Evolutionary conservation across 805 yeast genomes (phyloP), one percentile per base, ranked within the genome.

Genomic region (Scheffersomyces ergatensis): DNA sequence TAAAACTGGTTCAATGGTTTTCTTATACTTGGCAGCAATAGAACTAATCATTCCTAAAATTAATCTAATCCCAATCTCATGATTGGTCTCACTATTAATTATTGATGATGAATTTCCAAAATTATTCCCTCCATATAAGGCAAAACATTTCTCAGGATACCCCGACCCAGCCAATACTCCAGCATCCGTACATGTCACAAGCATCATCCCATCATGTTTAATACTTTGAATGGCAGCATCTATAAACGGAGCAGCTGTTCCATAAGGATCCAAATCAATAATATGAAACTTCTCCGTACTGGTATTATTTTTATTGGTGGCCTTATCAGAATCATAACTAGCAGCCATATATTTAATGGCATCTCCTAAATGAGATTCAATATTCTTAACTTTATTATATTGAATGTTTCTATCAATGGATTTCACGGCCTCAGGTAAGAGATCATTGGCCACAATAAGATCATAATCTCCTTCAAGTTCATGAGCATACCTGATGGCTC

Each of bases 131-230:
- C 99, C 98, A 58, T 93, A 93, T 14, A 87, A 71, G 0, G 97
- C 89, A 68, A 82, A 93, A 64, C 98, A 92, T 63, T 93, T 93
- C 54, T 93, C 99, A 0, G 98, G 97, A 60, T 92, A 92, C 12
- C 95, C 95, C 48, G 84, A 83, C 15, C 99, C 99, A 0, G 98
- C 98, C 39, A 93, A 72, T 1, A 93, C 97, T 0, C 96, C 96
- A 13, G 95, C 75, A 65, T 93, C 99, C 0, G 99, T 93, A 61
- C 99, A 93, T 0, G 99, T 93, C 3, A 93, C 92, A 37, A 93
- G 67, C 49, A 93, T 63, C 33, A 93, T 55, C 1, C 98, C 99
- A 41, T 83, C 90, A 50, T 90, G 89, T 36, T 76, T 77, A n/a
- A 90, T 77, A 24, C 83, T 70, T 54, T 89, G 95, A 24, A 93